phyloP scores from a whole-genome alignment of 2,329 filamentous ascomycete species.

The Aspergillus fructus region DNA sequence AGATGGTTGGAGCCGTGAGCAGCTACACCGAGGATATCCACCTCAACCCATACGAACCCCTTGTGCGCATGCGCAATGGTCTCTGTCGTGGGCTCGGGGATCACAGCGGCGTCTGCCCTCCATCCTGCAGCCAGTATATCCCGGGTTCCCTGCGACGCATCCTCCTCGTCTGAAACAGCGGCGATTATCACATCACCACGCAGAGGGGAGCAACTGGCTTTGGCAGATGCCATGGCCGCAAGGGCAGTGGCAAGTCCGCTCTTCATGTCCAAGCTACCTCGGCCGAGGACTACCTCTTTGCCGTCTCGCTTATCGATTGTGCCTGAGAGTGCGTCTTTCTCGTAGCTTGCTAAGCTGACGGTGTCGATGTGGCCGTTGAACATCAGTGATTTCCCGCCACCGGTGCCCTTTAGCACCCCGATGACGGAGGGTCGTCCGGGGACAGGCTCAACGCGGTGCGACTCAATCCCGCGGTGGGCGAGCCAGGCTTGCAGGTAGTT shows the following conservation, averaged over 20 bases:
- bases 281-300: constrained; percentile 41
- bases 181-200: constrained; percentile 54
- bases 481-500: constrained; percentile 53
- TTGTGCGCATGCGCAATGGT: constrained; percentile 49
- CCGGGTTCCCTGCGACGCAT: constrained; percentile 51
- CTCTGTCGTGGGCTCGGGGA: constrained; percentile 49
- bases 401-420: constrained; percentile 48
- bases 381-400: constrained; percentile 51
- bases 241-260: constrained; percentile 51
- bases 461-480: constrained; percentile 52
- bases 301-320: constrained; percentile 33
- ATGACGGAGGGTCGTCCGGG: constrained; percentile 53
- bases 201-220: constrained; percentile 30
- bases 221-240: constrained; percentile 41
- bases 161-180: constrained; percentile 57
- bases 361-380: constrained; percentile 57
- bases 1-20: constrained; percentile 40
- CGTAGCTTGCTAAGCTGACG: constrained; percentile 50
- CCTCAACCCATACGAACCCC: constrained; percentile 46
- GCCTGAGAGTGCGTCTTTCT: constrained; percentile 48
- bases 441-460: constrained; percentile 49
- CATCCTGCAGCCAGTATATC: constrained; percentile 53
- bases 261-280: constrained; percentile 55
- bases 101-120: constrained; percentile 53
- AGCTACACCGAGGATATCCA: constrained; percentile 35